Conservation (phyloP, 1,284 basidiomycete species). For the Ceratobasidium sp. region DNA sequence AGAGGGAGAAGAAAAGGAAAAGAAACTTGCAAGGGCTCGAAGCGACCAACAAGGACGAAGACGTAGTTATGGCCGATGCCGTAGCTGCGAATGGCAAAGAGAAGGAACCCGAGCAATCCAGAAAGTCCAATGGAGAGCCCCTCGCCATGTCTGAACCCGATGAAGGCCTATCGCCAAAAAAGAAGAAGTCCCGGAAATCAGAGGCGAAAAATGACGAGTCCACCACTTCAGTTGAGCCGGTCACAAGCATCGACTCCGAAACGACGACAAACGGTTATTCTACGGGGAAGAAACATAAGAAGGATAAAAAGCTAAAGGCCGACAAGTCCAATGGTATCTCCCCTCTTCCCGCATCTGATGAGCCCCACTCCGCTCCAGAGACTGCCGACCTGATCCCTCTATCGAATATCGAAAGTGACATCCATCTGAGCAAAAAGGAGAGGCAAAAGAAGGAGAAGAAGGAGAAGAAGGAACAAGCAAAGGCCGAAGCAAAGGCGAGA, state of each 20-base stretch:
- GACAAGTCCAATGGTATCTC: slow-evolving; percentile 33
- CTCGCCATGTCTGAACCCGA: slow-evolving; percentile 49
- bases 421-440: slow-evolving; percentile 54
- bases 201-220: slow-evolving; percentile 32
- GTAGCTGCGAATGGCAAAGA: slow-evolving; percentile 53
- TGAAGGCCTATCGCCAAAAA: too few species aligned
- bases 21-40: slow-evolving; percentile 25
- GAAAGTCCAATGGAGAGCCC: slow-evolving; percentile 30
- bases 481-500: slow-evolving; percentile 18
- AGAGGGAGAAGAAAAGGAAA: slow-evolving; percentile 51
- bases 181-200: slow-evolving; percentile 54
- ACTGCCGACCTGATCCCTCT: slow-evolving; percentile 22
- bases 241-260: background rate
- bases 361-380: slow-evolving; percentile 48
- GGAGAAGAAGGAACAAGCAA: slow-evolving; percentile 50
- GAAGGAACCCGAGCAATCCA: slow-evolving; percentile 46
- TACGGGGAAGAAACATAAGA: slow-evolving; percentile 48
- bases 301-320: slow-evolving; percentile 42
- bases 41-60: slow-evolving; percentile 7
- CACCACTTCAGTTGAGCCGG: background rate
- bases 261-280: slow-evolving; percentile 38
- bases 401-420: slow-evolving; percentile 39
- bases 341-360: slow-evolving; percentile 29
- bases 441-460: slow-evolving; percentile 53
- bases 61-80: slow-evolving; percentile 24